phyloP scores from a whole-genome alignment of 441 rosid species.

The Erysimum pusillum region DNA sequence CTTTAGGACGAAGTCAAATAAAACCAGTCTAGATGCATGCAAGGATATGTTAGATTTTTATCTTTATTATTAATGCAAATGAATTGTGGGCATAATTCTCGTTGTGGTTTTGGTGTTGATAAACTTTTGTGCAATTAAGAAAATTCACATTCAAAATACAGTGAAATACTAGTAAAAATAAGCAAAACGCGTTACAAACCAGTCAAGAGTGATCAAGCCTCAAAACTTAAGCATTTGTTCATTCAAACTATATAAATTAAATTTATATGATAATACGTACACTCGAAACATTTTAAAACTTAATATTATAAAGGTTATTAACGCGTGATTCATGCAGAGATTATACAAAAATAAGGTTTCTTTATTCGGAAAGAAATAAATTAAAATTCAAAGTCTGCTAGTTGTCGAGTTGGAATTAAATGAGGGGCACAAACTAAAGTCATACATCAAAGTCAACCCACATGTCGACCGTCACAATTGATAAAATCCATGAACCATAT shows the following conservation, averaged over 20 bases:
- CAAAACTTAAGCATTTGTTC: not conserved
- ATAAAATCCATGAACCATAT: slow-evolving; percentile 20
- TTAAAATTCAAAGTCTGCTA: not conserved
- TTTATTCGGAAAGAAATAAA: not conserved
- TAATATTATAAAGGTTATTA: not conserved
- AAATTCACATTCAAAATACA: not conserved
- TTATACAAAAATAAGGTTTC: slow-evolving; percentile 3
- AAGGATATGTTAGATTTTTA: not conserved
- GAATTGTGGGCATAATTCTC: not conserved
- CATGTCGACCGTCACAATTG: slow-evolving; percentile 42
- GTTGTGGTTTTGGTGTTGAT: not conserved
- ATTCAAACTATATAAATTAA: not conserved
- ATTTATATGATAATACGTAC: not conserved
- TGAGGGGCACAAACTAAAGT: not conserved
- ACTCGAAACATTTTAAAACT: not conserved
- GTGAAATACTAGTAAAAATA: not conserved
- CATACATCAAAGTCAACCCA: slow-evolving; percentile 33
- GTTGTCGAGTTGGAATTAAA: slow-evolving; percentile 19
- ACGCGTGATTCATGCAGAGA: slow-evolving; percentile 37
- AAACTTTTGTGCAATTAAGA: not conserved
- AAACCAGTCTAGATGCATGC: not conserved
- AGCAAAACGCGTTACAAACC: slow-evolving; percentile 40
- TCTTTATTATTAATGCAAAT: not conserved
- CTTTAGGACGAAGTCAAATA: slow-evolving; percentile 29
- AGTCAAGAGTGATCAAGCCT: slow-evolving; percentile 9